These are phyloP conservation scores for Penicillium nordicum DNA, from an alignment of 2,329 filamentous ascomycete species.

Conservation along the genomic window DNA sequence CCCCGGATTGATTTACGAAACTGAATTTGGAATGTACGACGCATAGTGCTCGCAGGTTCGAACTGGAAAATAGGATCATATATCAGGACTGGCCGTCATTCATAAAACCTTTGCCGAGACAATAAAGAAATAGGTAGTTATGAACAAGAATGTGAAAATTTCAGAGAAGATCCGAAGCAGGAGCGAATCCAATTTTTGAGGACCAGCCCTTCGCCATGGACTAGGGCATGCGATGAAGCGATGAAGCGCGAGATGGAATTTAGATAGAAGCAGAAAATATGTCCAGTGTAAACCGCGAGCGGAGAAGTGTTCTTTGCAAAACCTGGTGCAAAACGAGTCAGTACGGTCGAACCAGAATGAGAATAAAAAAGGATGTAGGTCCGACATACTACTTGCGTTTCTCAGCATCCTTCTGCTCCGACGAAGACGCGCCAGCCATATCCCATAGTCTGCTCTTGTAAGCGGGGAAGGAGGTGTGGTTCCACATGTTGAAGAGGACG, in stretches of 20 bases:
- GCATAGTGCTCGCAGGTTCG: not conserved
- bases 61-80: not conserved
- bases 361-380: not conserved
- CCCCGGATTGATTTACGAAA: not conserved
- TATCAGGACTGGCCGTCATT: slow-evolving; percentile 1
- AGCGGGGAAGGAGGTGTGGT: slow-evolving; percentile 45
- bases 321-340: not conserved
- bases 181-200: not conserved
- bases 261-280: not conserved
- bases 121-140: not conserved
- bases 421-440: slow-evolving; percentile 23
- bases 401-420: slow-evolving; percentile 19
- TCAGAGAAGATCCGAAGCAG: not conserved
- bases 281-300: not conserved
- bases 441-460: slow-evolving; percentile 47
- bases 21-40: not conserved
- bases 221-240: not conserved
- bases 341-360: not conserved
- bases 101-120: slow-evolving; percentile 7
- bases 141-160: not conserved
- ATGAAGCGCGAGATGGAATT: not conserved
- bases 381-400: slow-evolving; percentile 28
- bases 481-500: slow-evolving; percentile 50
- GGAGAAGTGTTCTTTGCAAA: not conserved
- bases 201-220: not conserved